Percentiles rank a stretch among this genome's conserved stretches.
These are phyloP conservation scores for Camellia oleifera DNA, from an alignment of 179 eudicot genomes.

Conservation along the genomic window DNA sequence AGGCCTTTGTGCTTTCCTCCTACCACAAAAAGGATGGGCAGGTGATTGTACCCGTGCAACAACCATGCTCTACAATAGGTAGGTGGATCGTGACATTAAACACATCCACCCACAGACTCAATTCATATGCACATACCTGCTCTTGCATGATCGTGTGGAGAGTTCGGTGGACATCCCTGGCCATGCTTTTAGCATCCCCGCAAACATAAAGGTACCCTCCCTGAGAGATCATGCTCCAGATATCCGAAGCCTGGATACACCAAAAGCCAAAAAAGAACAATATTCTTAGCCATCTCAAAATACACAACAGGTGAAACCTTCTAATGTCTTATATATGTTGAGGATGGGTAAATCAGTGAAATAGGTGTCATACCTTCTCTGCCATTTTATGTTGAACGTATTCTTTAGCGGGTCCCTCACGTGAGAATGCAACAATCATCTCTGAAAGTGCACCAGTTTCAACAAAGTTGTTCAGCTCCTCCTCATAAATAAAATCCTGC, in stretches of 20 bases:
- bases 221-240: conserved; percentile 75
- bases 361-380: conserved; percentile 48
- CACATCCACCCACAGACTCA: background rate
- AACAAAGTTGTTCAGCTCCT: conserved; percentile 61
- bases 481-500: conserved; percentile 78
- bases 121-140: conserved; percentile 54
- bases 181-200: conserved; percentile 98
- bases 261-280: background rate
- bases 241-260: conserved; percentile 48
- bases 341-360: background rate
- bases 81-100: background rate
- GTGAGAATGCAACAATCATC: conserved; percentile 77
- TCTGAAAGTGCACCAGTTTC: conserved; percentile 65
- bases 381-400: conserved; percentile 83
- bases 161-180: conserved; percentile 84
- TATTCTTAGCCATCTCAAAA: conserved; percentile 5
- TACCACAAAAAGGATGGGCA: conserved; percentile 1
- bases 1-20: background rate
- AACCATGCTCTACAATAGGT: background rate
- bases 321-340: background rate
- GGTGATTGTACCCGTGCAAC: background rate
- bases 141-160: conserved; percentile 83
- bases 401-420: conserved; percentile 73
- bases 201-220: conserved; percentile 83
- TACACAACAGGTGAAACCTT: background rate